Conservation (phyloP, 129 eudicot species). For the sunflower (Helianthus annuus) region DNA sequence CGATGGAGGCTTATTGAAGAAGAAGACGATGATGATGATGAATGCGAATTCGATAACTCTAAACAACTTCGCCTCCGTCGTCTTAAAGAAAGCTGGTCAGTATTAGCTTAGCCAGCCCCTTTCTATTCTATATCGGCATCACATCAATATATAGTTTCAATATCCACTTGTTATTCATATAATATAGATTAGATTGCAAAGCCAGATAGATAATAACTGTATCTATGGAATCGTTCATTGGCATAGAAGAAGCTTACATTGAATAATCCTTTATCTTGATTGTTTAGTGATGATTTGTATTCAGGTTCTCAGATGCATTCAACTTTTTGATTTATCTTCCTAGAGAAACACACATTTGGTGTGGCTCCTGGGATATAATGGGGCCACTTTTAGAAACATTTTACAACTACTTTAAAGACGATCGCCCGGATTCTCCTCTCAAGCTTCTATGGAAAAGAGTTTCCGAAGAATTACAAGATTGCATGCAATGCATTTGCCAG, state of each 20-base stretch:
- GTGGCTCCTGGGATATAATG: conserved; percentile 79
- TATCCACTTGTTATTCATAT: not conserved
- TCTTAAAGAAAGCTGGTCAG: conserved; percentile 73
- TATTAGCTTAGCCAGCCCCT: not conserved
- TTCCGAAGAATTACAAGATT: conserved; percentile 68
- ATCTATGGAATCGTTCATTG: conserved; percentile 4
- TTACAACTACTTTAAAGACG: conserved; percentile 71
- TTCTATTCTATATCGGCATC: not conserved
- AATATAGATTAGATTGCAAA: not conserved
- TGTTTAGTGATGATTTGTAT: not conserved
- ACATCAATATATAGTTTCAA: not conserved
- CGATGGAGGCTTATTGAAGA: conserved; percentile 83
- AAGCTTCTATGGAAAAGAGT: conserved; percentile 71
- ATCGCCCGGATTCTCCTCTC: conserved; percentile 66
- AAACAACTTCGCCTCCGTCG: conserved; percentile 54
- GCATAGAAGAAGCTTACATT: not conserved
- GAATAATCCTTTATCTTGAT: not conserved
- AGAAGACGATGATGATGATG: conserved; percentile 61
- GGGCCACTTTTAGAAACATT: conserved; percentile 93
- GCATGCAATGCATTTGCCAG: conserved; percentile 85
- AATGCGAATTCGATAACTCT: conserved; percentile 29
- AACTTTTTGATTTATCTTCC: conserved; percentile 59
- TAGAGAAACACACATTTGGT: conserved; percentile 73
- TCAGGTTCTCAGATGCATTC: conserved; percentile 94
- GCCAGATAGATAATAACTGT: not conserved